Percentiles rank a stretch among this genome's conserved stretches.
Evolutionary conservation across 2,329 filamentous ascomycete species (phyloP).

Genomic region (Diaporthe helianthi): DNA sequence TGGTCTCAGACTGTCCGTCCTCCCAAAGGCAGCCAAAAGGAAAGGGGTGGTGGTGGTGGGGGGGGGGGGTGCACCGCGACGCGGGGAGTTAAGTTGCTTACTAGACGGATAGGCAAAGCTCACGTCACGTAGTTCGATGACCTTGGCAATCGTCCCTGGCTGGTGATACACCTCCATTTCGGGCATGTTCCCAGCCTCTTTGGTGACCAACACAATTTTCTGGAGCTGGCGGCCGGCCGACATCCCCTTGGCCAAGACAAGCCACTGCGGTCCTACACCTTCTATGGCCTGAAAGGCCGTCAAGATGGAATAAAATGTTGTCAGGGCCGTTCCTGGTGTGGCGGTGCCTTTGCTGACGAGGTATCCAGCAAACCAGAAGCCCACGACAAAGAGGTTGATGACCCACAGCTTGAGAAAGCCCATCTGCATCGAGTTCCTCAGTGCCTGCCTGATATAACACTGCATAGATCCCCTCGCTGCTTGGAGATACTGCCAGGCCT

Average conservation of each 20-base stretch:
- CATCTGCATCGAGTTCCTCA: conserved; percentile 74
- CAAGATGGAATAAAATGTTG: conserved; percentile 84
- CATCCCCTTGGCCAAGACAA: conserved; percentile 81
- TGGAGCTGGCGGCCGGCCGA: conserved; percentile 72
- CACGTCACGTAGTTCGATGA: conserved; percentile 76
- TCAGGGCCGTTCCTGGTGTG: conserved; percentile 73
- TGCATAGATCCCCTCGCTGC: conserved; percentile 64
- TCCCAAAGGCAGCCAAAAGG: no score
- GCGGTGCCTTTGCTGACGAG: conserved; percentile 68
- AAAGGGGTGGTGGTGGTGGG: no score
- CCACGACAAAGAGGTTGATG: conserved; percentile 81
- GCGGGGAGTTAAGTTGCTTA: no score
- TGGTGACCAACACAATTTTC: conserved; percentile 48
- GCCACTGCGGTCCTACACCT: conserved; percentile 75
- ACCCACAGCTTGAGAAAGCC: conserved; percentile 77
- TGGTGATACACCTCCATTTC: conserved; percentile 34
- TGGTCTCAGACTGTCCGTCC: background rate
- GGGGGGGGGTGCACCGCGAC: no score
- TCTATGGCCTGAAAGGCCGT: conserved; percentile 79
- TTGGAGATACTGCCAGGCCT: conserved; percentile 69
- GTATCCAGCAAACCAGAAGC: conserved; percentile 85
- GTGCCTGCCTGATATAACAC: conserved; percentile 72
- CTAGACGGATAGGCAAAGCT: conserved; percentile 80
- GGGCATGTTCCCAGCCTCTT: conserved; percentile 38
- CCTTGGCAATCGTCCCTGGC: conserved; percentile 61